Evolutionary conservation across 2,329 filamentous ascomycete genomes (phyloP), one percentile per base, ranked within the genome.

Genomic region (Pseudovirgaria hyperparasitica): DNA sequence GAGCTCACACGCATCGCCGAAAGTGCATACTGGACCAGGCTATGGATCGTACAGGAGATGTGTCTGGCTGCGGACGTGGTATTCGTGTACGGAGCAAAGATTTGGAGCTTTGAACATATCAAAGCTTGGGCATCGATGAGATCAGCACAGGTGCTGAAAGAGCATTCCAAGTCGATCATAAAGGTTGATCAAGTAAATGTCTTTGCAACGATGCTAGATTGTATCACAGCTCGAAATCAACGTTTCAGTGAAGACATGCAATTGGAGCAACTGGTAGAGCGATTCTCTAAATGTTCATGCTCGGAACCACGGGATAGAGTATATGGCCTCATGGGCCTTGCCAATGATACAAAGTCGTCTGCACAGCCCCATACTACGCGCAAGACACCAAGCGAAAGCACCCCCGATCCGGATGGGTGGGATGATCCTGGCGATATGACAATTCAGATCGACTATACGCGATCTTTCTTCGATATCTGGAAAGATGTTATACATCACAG

Each of bases 11-110:
- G n/a, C n/a, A n/a, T n/a, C n/a, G n/a, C n/a, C n/a, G n/a, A n/a
- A n/a, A n/a, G 45, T 19, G 57, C 49, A 37, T 63, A 64, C 16
- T 48, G 48, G 12, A 18, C 11, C 14, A 24, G 33, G 5, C 29
- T 27, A 2, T 35, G 33, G 27, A 20, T 32, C 6, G 30, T 27
- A 3, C 29, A 35, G 22, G 33, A 35, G 22, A 23, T 33, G 9
- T 5, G 13, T 5, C 23, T 33, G 10, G 27, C 32, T 4, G 9
- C 23, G 5, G 23, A 6, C 26, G 20, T 4, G 18, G 19, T 9
- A 13, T 20, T 3, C 22, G 2, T 15, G 22, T 25, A 16, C 18
- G 26, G 4, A 14, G 15, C 4, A 17, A n/a, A n/a, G n/a, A n/a
- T n/a, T n/a, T n/a, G n/a, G n/a, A n/a, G n/a, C n/a, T n/a, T n/a